A percentile compares a stretch with the other conserved stretches of the same genome.
Conservation (phyloP, 257 asterid genomes). For the Gentiana macrophylla region DNA sequence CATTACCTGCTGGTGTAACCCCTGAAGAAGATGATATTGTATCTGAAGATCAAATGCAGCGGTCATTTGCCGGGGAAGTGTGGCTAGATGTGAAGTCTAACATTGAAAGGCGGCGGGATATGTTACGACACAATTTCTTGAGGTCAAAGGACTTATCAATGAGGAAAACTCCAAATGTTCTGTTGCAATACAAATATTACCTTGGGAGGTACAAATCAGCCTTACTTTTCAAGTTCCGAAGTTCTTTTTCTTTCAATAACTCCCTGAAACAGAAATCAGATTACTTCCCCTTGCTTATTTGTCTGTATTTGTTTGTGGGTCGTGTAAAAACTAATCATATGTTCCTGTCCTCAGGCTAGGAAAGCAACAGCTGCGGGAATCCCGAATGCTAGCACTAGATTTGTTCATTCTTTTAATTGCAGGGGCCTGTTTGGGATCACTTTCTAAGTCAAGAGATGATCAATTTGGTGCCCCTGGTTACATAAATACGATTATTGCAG, state of each 20-base stretch:
- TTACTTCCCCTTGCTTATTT: background rate
- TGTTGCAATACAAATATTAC: conserved; percentile 56
- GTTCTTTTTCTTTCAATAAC: background rate
- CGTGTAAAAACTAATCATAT: background rate
- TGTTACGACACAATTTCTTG: conserved; percentile 41
- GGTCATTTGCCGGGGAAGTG: conserved; percentile 52
- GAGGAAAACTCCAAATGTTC: conserved; percentile 54
- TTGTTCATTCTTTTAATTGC: conserved; percentile 78
- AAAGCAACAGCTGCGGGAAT: conserved; percentile 83
- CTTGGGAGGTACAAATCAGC: conserved; percentile 54
- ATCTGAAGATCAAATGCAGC: conserved; percentile 25
- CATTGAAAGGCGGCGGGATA: conserved; percentile 44
- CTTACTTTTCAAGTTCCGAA: background rate
- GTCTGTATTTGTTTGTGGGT: background rate
- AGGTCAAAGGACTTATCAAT: conserved; percentile 62
- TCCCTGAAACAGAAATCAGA: background rate
- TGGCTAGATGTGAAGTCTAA: conserved; percentile 53
- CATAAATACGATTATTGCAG: conserved; percentile 79
- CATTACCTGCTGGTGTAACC: conserved; percentile 17
- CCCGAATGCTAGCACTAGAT: conserved; percentile 69
- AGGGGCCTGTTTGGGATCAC: conserved; percentile 84
- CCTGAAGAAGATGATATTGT: conserved; percentile 24
- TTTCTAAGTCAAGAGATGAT: conserved; percentile 62
- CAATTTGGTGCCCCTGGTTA: conserved; percentile 82
- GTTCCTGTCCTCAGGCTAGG: conserved; percentile 43